phyloP scores from a whole-genome alignment of 148 eudicot species.

The Talinum fruticosum region DNA sequence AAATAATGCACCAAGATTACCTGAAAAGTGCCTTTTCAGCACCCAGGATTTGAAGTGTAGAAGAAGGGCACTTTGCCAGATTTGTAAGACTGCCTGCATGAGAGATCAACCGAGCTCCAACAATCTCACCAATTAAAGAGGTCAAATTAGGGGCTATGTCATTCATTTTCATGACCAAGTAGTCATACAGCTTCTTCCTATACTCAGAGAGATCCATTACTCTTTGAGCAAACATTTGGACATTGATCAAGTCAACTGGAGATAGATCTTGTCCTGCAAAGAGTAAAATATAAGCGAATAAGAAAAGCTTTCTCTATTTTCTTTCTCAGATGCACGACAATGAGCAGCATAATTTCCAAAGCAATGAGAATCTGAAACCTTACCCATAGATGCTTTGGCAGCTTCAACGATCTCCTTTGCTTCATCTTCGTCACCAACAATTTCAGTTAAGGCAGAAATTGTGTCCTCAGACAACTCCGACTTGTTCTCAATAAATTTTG shows the following conservation, averaged over 20 bases:
- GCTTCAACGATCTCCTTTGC: conserved; percentile 96
- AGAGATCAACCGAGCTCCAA: conserved; percentile 92
- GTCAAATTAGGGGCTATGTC: conserved; percentile 98
- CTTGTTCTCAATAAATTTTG: conserved; percentile 77
- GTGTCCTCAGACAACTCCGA: conserved; percentile 72
- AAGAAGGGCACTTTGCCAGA: conserved; percentile 96
- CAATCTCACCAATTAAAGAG: conserved; percentile 90
- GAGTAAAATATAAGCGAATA: background rate
- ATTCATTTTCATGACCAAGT: conserved; percentile 81
- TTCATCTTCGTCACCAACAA: conserved; percentile 93
- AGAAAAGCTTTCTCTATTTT: background rate
- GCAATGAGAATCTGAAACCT: background rate
- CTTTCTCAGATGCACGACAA: background rate
- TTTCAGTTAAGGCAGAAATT: conserved; percentile 63
- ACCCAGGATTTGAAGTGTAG: conserved; percentile 94
- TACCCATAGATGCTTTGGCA: conserved; percentile 98
- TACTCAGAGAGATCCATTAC: conserved; percentile 95
- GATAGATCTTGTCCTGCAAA: conserved; percentile 90
- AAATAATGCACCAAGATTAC: conserved; percentile 25
- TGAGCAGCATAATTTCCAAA: background rate
- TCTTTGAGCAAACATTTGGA: conserved; percentile 83
- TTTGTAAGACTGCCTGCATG: conserved; percentile 99
- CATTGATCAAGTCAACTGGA: conserved; percentile 85
- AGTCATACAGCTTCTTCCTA: conserved; percentile 82
- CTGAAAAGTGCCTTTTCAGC: conserved; percentile 98